Evolutionary conservation across 1,284 basidiomycete species (phyloP), one percentile per base, ranked within the genome.

Genomic region (Microbotryomycetes sp.): DNA sequence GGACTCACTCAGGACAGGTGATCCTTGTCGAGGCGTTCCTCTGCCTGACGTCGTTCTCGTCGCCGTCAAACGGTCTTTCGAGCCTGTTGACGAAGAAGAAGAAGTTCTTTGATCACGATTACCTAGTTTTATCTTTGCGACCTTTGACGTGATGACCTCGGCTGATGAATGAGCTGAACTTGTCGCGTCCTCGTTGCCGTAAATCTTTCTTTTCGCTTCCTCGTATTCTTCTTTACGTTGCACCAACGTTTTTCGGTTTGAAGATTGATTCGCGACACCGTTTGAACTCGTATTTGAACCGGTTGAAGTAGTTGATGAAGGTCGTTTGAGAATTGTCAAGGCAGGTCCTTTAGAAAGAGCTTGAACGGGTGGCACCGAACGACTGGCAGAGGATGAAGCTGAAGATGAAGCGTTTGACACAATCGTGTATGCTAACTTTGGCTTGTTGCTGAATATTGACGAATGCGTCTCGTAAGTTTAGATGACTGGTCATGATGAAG

Each of bases 321-420:
- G 65, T 6, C 65, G 52, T 29, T 64, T 66, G 36, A 66, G 57
- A 46, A 66, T 66, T 29, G 54, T 47, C 3, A 66, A 54, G 4
- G 56, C 56, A 3, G 65, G 65, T 4, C 60, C 60, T 32, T 65
- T 59, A 2, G 64, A 36, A 1, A 60, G 58, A 1, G 48, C 12
- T 6, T 55, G n/a, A 45, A 59, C 42, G 14, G 60, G 49, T 0
- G 60, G 51, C 32, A 57, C 45, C 2, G 60, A 25, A 3, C 47
- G 56, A 12, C 54, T 58, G 3, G 51, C 19, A 31, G 36, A 48
- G 2, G 49, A 12, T 14, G 31, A 3, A 4, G 48, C 22, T 14
- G 30, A 12, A 29, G 29, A 5, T 6, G 59, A 56, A 3, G 59
- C 26, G 9, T 57, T 55, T 1, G 53, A 9, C 2, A 62, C 6